Base-by-base conservation (phyloP, 2,329 filamentous ascomycete genomes). In the Diplocarpon rosae region DNA sequence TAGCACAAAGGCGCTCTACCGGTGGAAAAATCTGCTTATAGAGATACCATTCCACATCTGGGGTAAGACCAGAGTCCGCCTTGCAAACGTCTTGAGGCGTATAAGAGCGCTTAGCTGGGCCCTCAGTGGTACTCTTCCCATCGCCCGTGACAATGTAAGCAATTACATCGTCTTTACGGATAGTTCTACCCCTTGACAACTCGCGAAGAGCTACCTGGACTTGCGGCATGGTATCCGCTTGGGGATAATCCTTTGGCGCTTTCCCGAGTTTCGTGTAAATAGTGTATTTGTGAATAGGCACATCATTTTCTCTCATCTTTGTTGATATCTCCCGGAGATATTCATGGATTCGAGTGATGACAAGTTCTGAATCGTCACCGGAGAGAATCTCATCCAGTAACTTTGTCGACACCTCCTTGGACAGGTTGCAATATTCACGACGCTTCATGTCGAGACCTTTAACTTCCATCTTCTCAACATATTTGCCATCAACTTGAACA, bases 181-280 rank as follows among this genome's bases (percentile, higher is more conserved):
- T 75, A 17, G 74, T 80, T 65, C 92, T 95, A 55, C 92, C 92
- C 47, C 85, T 81, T 13, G 85, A 83, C 47, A 94, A 76, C 52
- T 94, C 86, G 33, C 88, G 83, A 16, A 96, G 73, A 7, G 92
- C 92, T 6, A 98, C 92, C 62, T 98, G 92, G 1, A 95, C 90
- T 46, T 95, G 90, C 3, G 92, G 92, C 92, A 98, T 96, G 33
- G 80, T 85, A 62, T 90, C 86, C 42, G 82, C 85, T 61, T 95
- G 95, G 43, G 90, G 90, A 58, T 98, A 98, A 52, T 96, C 89
- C 51, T 83, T 82, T 2, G 92, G 92, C 29, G 82, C 77, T 63
- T 98, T 98, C 55, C 92, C 92, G 45, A 98, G 84, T 71, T 96
- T 93, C 7, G 90, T 96, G 65, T 87, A 95, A 62, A 98, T 98